Conservation (phyloP, 1,284 basidiomycete genomes). For the Cutaneotrichosporon sp. region DNA sequence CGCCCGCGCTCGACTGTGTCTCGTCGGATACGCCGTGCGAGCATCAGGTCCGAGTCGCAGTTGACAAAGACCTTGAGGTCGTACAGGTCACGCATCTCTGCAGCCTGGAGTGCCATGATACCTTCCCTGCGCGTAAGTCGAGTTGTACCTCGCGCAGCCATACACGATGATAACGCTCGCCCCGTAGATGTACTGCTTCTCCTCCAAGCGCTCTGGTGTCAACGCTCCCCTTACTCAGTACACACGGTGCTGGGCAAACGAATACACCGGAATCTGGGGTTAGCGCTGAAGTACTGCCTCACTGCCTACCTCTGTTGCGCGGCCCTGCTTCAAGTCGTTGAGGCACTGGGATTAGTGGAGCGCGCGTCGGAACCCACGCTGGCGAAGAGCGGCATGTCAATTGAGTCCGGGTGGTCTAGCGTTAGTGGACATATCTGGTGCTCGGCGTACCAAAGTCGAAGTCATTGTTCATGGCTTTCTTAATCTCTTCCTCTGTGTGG, state of each 20-base stretch:
- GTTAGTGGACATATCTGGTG: not conserved
- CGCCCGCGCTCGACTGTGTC: constrained; percentile 85
- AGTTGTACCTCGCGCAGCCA: constrained; percentile 4
- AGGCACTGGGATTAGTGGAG: constrained; percentile 60
- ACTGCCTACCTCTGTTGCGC: constrained; percentile 49
- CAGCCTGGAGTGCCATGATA: constrained; percentile 83
- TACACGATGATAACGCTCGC: constrained; percentile 87
- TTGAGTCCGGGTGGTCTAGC: constrained; percentile 79
- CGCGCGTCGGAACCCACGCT: constrained; percentile 50
- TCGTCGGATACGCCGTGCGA: constrained; percentile 81
- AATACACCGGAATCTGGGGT: constrained; percentile 76
- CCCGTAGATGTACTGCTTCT: constrained; percentile 89
- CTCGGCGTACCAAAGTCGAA: constrained; percentile 69
- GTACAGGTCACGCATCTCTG: constrained; percentile 70
- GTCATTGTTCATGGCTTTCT: constrained; percentile 73
- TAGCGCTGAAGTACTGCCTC: constrained; percentile 2
- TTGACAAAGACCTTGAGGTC: constrained; percentile 72
- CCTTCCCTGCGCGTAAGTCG: constrained; percentile 59
- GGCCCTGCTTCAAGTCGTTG: constrained; percentile 73
- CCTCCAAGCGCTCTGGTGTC: constrained; percentile 60
- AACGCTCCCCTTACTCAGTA: constrained; percentile 1
- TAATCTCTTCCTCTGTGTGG: constrained; percentile 71
- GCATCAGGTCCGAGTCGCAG: constrained; percentile 95
- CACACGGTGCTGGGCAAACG: constrained; percentile 75
- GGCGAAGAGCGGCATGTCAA: constrained; percentile 84